Base-by-base conservation (phyloP, 164 flowering plant species). In the Vitis vinifera region DNA sequence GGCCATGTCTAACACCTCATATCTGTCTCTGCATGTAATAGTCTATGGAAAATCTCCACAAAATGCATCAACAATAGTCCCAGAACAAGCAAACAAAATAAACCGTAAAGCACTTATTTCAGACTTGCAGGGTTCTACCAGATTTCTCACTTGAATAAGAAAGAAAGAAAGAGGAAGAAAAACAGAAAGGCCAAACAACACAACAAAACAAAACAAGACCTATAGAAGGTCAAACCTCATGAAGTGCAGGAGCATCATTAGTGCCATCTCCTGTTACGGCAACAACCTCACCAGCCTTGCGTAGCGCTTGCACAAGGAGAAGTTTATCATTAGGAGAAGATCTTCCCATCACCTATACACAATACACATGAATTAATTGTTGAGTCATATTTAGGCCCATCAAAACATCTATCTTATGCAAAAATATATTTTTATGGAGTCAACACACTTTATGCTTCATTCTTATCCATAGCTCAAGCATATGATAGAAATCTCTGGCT, bases 241-340 rank as follows among this genome's bases (percentile, higher is more conserved):
- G 85, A 16, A 84, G 85, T 56, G 87, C 87, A 65, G 85, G 85
- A 62, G 87, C 87, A 67, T 84, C 87, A 66, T 84, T 84, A 8
- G 87, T 82, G 55, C 85, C 87, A 78, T 84, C 87, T 59, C 87
- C 87, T 15, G 87, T 84, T 30, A 84, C 87, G 70, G 87, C 87
- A 62, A 84, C 87, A 70, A 84, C 87, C 30, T 84, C 82, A 2
- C 87, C 87, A 60, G 63, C 55, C 67, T 74, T 80, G 8, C 81
- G 77, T 9, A 84, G 62, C 51, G 83, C 77, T 78, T 84, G 87
- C 44, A 84, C 87, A 55, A 84, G 80, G 67, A 84, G 76, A 50
- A 84, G 83, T 73, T 84, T 84, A 76, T 84, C 87, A 68, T 53
- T 84, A 17, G 87, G 87, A 57, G 85, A 84, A 67, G 87, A 84